Evolutionary conservation across 129 eudicot genomes (phyloP), one percentile per base, ranked within the genome.

Genomic region (Pseudognaphalium luteoalbum): DNA sequence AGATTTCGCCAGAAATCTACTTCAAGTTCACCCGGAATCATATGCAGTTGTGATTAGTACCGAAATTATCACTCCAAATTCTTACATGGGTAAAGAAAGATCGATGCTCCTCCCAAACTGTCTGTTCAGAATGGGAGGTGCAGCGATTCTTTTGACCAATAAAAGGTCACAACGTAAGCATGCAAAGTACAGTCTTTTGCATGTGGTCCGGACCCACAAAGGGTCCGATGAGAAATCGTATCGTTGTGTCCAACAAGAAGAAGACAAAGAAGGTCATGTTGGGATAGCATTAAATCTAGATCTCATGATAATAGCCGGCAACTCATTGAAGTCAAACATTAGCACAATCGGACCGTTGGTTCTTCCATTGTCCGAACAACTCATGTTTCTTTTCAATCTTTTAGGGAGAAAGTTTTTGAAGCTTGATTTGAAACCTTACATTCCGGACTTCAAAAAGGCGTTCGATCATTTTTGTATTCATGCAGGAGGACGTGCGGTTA

Each of bases 391-490:
- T 15, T 41, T 71, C 7, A 70, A 68, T 32, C 65, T 77, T 12
- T 3, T 82, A 11, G 75, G 54, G 42, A 64, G 75, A 72, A 82
- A 82, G 66, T 20, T 82, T 6, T 41, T 82, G 0, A 71, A 77
- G 34, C 42, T 61, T 65, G 68, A 71, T 33, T 25, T 17, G 41
- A 82, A 77, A 47, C 75, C 82, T 22, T 82, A 82, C 78, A 82
- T 77, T 63, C 85, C 85, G 4, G 68, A 81, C 21, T 81, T 81
- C 76, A 81, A 81, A 42, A 56, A 81, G 64, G 80, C 84, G 9
- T 76, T 82, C 32, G 70, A 76, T n/a, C 85, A 82, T 68, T 82
- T 82, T 72, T 82, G 85, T 32, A 82, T 82, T 14, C 85, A 82
- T 56, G 85, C 85, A 0, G 85, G 85, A 22, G 85, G 85, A 1